Percentiles rank a stretch among this genome's conserved stretches.
These are phyloP conservation scores for Ramularia collo-cygni DNA, from an alignment of 2,329 filamentous ascomycete species.

Conservation along the genomic window DNA sequence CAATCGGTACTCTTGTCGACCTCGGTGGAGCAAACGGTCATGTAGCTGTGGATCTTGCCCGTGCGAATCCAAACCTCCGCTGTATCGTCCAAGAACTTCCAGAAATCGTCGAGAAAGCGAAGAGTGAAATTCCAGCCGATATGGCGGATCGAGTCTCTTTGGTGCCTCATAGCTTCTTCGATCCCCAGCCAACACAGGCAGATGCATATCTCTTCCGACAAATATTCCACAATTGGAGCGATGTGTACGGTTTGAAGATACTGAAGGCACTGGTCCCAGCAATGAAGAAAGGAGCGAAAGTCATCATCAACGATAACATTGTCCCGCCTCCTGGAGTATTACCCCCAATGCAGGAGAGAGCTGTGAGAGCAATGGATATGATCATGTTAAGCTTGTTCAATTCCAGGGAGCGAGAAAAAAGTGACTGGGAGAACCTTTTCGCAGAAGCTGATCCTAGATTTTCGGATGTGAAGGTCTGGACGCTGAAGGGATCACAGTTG, in stretches of 20 bases:
- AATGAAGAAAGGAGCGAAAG: conserved; percentile 14
- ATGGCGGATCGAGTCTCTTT: neutral
- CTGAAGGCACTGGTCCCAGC: conserved; percentile 11
- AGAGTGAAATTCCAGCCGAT: neutral
- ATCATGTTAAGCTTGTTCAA: conserved; percentile 2
- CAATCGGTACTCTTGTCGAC: no score
- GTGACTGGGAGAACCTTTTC: neutral
- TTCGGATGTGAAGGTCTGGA: no score
- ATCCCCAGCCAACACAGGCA: conserved; percentile 21
- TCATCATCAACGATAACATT: conserved; percentile 18
- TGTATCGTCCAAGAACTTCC: conserved; percentile 1
- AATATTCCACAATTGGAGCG: conserved; percentile 21
- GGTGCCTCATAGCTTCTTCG: conserved; percentile 21
- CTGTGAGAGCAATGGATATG: conserved; percentile 4
- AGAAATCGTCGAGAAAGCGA: neutral
- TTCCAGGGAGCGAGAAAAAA: neutral
- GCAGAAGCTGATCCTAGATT: conserved; percentile 1
- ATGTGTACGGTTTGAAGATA: conserved; percentile 13
- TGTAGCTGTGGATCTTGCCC: neutral
- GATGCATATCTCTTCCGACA: conserved; percentile 21
- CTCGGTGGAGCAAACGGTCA: conserved; percentile 1
- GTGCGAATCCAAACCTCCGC: neutral
- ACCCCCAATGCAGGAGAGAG: conserved; percentile 11
- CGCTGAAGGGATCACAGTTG: neutral
- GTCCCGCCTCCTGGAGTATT: conserved; percentile 10